These are phyloP conservation scores for Dictyostelium brefeldianum DNA, from an alignment of 78 protist species.

Conservation along the genomic window DNA sequence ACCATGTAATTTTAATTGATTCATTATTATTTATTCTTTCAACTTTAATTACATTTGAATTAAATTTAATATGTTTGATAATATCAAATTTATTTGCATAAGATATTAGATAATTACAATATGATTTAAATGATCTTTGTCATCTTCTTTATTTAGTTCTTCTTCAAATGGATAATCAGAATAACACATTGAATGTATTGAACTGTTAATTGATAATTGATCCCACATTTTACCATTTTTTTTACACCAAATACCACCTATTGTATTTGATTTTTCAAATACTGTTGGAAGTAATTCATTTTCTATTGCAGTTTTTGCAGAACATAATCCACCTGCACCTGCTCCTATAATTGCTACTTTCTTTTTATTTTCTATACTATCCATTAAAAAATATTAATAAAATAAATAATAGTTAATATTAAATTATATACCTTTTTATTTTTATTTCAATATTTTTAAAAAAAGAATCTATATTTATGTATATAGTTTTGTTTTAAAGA, in stretches of 20 bases:
- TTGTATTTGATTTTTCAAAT: background rate
- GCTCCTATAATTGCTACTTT: constrained; percentile 11
- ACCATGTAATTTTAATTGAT: background rate
- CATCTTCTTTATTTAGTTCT: too few relatives aligned
- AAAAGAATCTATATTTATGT: too few relatives aligned
- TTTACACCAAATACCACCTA: background rate
- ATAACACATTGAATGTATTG: background rate
- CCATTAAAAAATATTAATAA: too few relatives aligned
- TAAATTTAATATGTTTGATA: background rate
- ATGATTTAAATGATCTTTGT: background rate
- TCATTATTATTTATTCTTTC: background rate
- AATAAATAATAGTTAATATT: too few relatives aligned
- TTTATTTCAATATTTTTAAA: too few relatives aligned
- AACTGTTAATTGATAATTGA: background rate
- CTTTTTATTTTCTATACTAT: background rate
- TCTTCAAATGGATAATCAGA: constrained; percentile 3
- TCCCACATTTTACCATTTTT: background rate
- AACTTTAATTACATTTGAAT: background rate
- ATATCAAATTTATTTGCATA: background rate
- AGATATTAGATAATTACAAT: background rate
- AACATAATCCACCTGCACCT: background rate
- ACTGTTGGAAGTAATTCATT: constrained; percentile 15
- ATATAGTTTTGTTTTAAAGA: too few relatives aligned
- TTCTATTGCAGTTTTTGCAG: background rate
- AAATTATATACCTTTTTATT: too few relatives aligned